Base-by-base conservation (phyloP, 768 basidiomycete genomes). In the Paxillus involutus region DNA sequence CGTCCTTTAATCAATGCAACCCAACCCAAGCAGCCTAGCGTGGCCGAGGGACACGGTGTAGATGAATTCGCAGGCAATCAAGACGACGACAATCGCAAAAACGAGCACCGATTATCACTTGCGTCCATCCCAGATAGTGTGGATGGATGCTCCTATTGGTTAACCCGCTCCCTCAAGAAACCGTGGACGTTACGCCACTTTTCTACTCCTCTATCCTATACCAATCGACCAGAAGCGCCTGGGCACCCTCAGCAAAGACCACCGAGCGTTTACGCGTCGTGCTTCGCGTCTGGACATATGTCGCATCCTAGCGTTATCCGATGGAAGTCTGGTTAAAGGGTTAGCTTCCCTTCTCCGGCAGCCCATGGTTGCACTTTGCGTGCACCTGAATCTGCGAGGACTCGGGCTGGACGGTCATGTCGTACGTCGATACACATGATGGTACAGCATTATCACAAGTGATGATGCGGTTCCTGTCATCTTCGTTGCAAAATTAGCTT, bases 91-190 rank as follows among this genome's bases (percentile, higher is more conserved):
- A 21, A 46, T 26, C 19, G 13, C n/a, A 8, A 14, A 17, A 24
- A 6, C 21, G 8, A 30, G 30, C 19, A 29, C 33, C 17, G n/a
- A 9, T 7, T 26, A 14, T 19, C 36, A 33, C 13, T 41, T 17
- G n/a, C 47, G 8, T 35, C 47, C 47, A 39, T 51, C 19, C 44
- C 43, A 16, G 29, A 39, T 9, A 29, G 10, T 3, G 13, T 26
- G 1, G 35, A 42, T 12, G 13, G 44, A 33, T 29, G 29, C 26
- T 13, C 55, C 26, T 45, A 7, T 21, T 57, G 55, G 55, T 36
- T 57, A 29, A 44, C 55, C 14, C 52, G 55, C 9, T 29, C 52
- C 16, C 36, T 55, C 44, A 42, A 47, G n/a, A 44, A 24, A 16
- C 24, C 39, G 24, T 13, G 33, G 47, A 44, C 17, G 12, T 29